Base-by-base conservation (phyloP, 306 rosid species). In the Vachellia pachyceras region DNA sequence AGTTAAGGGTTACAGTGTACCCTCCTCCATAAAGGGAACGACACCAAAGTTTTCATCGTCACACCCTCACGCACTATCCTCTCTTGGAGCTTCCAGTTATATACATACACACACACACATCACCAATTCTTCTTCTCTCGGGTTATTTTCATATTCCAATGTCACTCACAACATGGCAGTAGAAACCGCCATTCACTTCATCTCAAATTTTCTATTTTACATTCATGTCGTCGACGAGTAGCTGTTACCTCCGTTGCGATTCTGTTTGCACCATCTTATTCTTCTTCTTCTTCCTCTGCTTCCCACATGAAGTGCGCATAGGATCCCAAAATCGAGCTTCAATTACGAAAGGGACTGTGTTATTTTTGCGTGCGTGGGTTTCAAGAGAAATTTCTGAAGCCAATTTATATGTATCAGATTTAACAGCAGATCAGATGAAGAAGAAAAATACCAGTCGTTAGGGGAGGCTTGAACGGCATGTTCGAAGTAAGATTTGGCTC, bases 271-370 rank as follows among this genome's bases (percentile, higher is more conserved):
- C 63, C 29, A 20, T 33, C 10, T 42, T 4, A 33, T 57, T 20
- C 73, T 10, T 11, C 52, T 1, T 84, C 88, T 3, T 90, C 84
- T 0, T 83, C 91, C 45, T 84, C 94, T 37, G 85, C 80, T 80
- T 88, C 87, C 94, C 94, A 90, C 86, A 88, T 75, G 87, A 88
- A 90, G 54, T 81, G 79, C 10, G 94, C 89, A 45, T 82, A 87
- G 6, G 90, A 80, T 0, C 94, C 94, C 87, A 85, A 72, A 22
- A 90, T 88, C 81, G 25, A 67, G 81, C 94, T 90, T 54, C 87
- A 74, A 3, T 22, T 13, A 41, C 14, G 35, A 76, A 42, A 76
- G 1, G 1, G 6, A 50, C 7, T n/a, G n/a, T 17, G 55, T 49
- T 50, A 50, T 72, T 50, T 49, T 47, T 35, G 22, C 11, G 22